Conservation (phyloP, 805 yeast genomes). For the Myxozyma geophila region DNA sequence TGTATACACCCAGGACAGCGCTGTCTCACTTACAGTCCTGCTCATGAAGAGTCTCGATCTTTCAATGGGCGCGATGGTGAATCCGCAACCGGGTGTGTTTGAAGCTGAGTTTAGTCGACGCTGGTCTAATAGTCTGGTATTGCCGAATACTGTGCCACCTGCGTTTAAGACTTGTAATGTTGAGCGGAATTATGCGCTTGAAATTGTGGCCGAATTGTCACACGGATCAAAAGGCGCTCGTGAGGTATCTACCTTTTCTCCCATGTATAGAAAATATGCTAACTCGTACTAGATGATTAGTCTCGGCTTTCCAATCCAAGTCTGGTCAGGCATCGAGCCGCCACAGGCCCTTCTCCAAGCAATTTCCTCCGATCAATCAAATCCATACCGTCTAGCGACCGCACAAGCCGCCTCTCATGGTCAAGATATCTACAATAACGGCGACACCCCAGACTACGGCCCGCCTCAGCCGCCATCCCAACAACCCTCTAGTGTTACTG, state of each 20-base stretch:
- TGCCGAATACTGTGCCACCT: slow-evolving; percentile 57
- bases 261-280: no score
- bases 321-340: slow-evolving; percentile 33
- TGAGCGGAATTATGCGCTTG: slow-evolving; percentile 51
- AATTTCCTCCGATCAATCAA: not conserved
- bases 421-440: not conserved
- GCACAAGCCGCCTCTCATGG: not conserved
- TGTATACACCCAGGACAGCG: slow-evolving; percentile 31
- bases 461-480: slow-evolving; percentile 1
- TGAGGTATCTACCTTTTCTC: slow-evolving; percentile 28
- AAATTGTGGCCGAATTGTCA: slow-evolving; percentile 45
- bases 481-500: not conserved
- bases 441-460: not conserved
- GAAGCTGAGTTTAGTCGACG: slow-evolving; percentile 27
- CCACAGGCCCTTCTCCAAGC: slow-evolving; percentile 28
- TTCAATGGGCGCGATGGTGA: not conserved
- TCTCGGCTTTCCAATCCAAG: slow-evolving; percentile 23
- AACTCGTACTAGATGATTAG: slow-evolving; percentile 9
- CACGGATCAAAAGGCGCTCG: slow-evolving; percentile 47
- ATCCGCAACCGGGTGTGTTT: slow-evolving; percentile 10
- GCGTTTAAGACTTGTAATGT: slow-evolving; percentile 63
- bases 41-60: slow-evolving; percentile 37
- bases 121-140: not conserved
- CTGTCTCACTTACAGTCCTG: slow-evolving; percentile 37
- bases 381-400: slow-evolving; percentile 7